Evolutionary conservation across 495 filamentous ascomycete genomes (phyloP), one percentile per base, ranked within the genome.

Genomic region (Aspergillus leporis): DNA sequence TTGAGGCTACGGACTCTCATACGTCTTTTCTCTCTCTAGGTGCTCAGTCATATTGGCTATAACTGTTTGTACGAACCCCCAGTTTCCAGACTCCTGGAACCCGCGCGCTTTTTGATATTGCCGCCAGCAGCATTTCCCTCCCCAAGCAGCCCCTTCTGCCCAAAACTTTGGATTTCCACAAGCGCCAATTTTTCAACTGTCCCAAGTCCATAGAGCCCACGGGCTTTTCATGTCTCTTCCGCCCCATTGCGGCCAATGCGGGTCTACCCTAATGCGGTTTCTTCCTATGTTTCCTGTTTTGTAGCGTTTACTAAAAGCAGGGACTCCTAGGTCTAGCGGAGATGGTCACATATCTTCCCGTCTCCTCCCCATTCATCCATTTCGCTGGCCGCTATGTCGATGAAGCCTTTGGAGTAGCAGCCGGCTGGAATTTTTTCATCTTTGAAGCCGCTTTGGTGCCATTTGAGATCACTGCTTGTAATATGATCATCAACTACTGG

Each of bases 341-440:
- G 70, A 91, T 93, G 88, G 88, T 90, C 28, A 89, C 87, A 12
- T 93, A 90, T 64, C 78, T 92, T 40, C 90, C 90, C 30, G 87
- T 94, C 52, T 89, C 86, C 19, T 90, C 87, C 13, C 89, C 90
- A 9, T 93, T 93, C 66, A 90, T 94, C 68, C 86, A 88, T 25
- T 90, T 93, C 67, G 90, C 90, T 30, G 88, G 90, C 25, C 83
- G 87, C 40, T 93, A 86, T 69, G 89, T 93, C 56, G 89, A 92
- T 67, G 89, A 83, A 56, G 80, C 81, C 9, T 81, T 83, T 56
- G 76, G 79, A n/a, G 75, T 83, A 28, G 80, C 81, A 23, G 80
- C 82, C 0, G 78, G 90, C 13, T 93, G 87, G 79, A 92, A 92
- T 61, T 88, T 87, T 73, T 89, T 87, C 70, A 66, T 88, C 40